Base-by-base conservation (phyloP, 495 filamentous ascomycete species). In the Cairneyella variabilis region DNA sequence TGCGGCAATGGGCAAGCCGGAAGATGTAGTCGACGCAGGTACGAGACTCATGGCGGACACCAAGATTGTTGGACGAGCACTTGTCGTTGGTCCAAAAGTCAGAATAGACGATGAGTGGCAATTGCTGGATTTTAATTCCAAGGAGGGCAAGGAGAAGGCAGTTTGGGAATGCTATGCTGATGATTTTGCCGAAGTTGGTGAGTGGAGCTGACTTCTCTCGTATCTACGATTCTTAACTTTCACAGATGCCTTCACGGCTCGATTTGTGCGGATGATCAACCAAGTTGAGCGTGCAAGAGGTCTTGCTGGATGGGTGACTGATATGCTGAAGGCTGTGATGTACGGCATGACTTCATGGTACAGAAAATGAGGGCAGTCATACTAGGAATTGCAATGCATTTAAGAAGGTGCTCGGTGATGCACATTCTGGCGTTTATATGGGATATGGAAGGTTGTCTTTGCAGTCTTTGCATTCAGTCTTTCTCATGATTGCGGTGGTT, bases 101-200 rank as follows among this genome's bases (percentile, higher is more conserved):
- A 69, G 67, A 32, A 63, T 76, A 8, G 56, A 66, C 52, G 70
- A 70, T 4, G 60, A 73, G 42, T 69, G 70, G 66, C 50, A 64
- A 26, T 43, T 74, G 11, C 63, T 73, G 1, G 58, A 60, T 20
- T 53, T 57, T 16, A 45, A 25, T 41, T 45, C 47, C 1, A 10
- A 48, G 51, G 42, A 61, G 4, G 70, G 69, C 3, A 57, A 64
- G 38, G 63, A 75, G 48, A 61, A 52, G 53, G 71, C 71, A 23
- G 56, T 83, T 0, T 83, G 78, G 75, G 82, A 85, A 60, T 54
- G 71, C 9, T 83, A 76, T 66, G 77, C 71, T 14, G 67, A 83
- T 51, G 82, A 84, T 56, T 82, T 76, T 52, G 75, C 77, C 50
- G 62, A 77, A 42, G 69, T 69, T 40, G 56, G 56, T 59, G 30